Percentiles rank a stretch among this genome's conserved stretches.
These are phyloP conservation scores for Candida nanaspora DNA, from an alignment of 805 yeast genomes.

Conservation along the genomic window DNA sequence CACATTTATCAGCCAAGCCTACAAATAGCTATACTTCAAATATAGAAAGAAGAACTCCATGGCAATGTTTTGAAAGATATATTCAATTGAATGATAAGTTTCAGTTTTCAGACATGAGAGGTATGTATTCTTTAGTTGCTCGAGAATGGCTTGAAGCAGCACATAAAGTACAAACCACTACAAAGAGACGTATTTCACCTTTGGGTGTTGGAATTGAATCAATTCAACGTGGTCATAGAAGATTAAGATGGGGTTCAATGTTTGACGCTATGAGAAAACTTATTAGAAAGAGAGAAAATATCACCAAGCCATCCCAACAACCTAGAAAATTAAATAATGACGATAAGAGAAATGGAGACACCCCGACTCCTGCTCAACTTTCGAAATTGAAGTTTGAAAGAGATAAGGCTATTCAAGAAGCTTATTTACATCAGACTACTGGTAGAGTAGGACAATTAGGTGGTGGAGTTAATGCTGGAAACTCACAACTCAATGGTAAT, in stretches of 20 bases:
- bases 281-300: slow-evolving; percentile 82
- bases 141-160: slow-evolving; percentile 92
- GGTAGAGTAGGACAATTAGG: slow-evolving; percentile 11
- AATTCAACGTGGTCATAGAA: slow-evolving; percentile 85
- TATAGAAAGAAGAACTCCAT: slow-evolving; percentile 92
- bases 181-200: slow-evolving; percentile 85
- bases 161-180: slow-evolving; percentile 78
- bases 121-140: slow-evolving; percentile 74
- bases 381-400: slow-evolving; percentile 78
- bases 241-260: slow-evolving; percentile 94
- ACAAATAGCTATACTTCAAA: slow-evolving; percentile 73
- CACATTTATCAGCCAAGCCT: slow-evolving; percentile 62
- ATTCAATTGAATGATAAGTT: slow-evolving; percentile 87
- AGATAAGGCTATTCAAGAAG: slow-evolving; percentile 79
- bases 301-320: slow-evolving; percentile 49
- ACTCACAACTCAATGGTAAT: neutral
- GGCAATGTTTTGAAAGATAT: slow-evolving; percentile 98
- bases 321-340: slow-evolving; percentile 31
- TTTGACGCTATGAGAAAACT: slow-evolving; percentile 90
- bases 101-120: slow-evolving; percentile 81
- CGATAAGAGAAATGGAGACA: slow-evolving; percentile 27
- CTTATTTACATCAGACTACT: slow-evolving; percentile 32
- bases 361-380: slow-evolving; percentile 80
- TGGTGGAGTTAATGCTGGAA: slow-evolving; percentile 6
- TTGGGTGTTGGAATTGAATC: slow-evolving; percentile 91